phyloP scores from a whole-genome alignment of 441 rosid species.

The Erodium texanum region DNA sequence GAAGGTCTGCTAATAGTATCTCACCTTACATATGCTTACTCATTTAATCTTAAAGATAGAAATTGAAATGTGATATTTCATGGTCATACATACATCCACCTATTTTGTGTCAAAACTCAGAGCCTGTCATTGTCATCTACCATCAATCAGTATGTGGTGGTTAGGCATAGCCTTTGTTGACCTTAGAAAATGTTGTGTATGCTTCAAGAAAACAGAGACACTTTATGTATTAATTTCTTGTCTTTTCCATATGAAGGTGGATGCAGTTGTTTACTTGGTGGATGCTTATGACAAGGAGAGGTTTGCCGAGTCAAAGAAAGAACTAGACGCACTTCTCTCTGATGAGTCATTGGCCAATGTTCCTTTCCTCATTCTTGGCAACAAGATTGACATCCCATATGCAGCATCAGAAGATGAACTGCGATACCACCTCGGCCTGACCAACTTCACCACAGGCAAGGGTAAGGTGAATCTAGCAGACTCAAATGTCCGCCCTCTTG shows the following conservation, averaged over 20 bases:
- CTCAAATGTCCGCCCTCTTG: constrained; percentile 53
- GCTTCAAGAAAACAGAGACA: not conserved
- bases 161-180: too few species aligned
- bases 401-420: constrained; percentile 84
- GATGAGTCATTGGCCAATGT: constrained; percentile 64
- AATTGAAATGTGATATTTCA: too few species aligned
- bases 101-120: too few species aligned
- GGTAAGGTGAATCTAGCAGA: constrained; percentile 47
- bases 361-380: constrained; percentile 62
- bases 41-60: not conserved
- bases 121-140: not conserved
- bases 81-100: too few species aligned
- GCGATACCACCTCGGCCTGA: constrained; percentile 55
- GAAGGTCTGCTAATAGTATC: constrained; percentile 27
- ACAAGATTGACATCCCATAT: constrained; percentile 80
- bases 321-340: constrained; percentile 73
- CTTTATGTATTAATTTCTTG: not conserved
- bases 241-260: constrained; percentile 40
- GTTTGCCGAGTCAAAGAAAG: constrained; percentile 63
- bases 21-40: constrained; percentile 11
- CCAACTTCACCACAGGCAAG: constrained; percentile 76
- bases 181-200: too few species aligned
- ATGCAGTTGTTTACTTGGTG: constrained; percentile 79
- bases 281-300: constrained; percentile 88
- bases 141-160: not conserved